Evolutionary conservation across 164 flowering plant genomes (phyloP).

Genomic region (Nymphaea thermarum): DNA sequence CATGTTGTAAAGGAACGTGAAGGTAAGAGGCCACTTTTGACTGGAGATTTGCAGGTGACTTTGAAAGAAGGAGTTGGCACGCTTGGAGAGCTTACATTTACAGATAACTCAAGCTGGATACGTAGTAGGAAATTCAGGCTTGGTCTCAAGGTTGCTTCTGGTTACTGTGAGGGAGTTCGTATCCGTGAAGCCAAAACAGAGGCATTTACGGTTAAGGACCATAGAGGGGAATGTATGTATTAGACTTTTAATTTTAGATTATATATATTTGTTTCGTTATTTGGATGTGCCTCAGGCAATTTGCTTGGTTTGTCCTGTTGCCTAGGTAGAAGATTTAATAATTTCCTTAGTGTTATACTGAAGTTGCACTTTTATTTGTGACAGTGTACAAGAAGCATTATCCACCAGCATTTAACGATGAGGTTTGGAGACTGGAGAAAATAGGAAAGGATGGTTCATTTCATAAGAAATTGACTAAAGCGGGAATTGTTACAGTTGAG

Average conservation of each 20-base stretch:
- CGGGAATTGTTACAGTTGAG: conserved; percentile 67
- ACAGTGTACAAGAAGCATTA: conserved; percentile 94
- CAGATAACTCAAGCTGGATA: conserved; percentile 99
- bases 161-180: conserved; percentile 58
- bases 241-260: not conserved
- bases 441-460: conserved; percentile 95
- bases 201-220: conserved; percentile 93
- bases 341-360: not conserved
- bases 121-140: conserved; percentile 90
- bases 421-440: conserved; percentile 95
- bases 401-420: conserved; percentile 80
- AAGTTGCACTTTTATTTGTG: not conserved
- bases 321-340: not conserved
- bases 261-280: not conserved
- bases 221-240: conserved; percentile 86
- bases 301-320: not conserved
- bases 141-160: conserved; percentile 75
- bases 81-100: conserved; percentile 80
- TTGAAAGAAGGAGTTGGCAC: conserved; percentile 92
- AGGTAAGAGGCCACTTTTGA: conserved; percentile 88
- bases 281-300: not conserved
- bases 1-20: conserved; percentile 93
- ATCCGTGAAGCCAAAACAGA: conserved; percentile 94
- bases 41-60: conserved; percentile 73
- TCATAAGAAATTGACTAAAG: conserved; percentile 72